These are phyloP conservation scores for Strobilomyces echinocephalus DNA, from an alignment of 768 basidiomycete species.

Conservation along the genomic window DNA sequence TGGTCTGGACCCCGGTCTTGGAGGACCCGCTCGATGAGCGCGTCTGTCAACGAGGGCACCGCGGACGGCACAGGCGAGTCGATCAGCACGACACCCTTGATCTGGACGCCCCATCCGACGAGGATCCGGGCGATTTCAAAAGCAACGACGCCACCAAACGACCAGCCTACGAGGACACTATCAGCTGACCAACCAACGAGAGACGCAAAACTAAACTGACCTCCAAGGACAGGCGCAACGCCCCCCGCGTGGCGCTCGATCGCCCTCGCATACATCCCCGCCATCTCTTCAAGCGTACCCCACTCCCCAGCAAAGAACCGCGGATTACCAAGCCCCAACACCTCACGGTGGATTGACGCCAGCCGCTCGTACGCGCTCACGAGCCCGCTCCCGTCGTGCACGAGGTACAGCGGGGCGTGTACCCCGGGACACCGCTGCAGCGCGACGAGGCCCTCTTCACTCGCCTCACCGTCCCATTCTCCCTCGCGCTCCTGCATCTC, in stretches of 20 bases:
- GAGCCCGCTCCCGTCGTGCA: conserved; percentile 73
- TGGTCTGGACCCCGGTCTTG: conserved; percentile 6
- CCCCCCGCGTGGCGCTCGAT: conserved; percentile 34
- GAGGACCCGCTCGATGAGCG: conserved; percentile 47
- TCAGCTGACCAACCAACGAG: neutral
- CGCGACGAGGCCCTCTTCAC: conserved; percentile 18
- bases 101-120: conserved; percentile 32
- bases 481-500: neutral
- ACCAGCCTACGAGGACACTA: neutral
- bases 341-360: conserved; percentile 40
- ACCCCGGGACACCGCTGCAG: conserved; percentile 33
- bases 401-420: conserved; percentile 49
- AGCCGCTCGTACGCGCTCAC: conserved; percentile 48
- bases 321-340: conserved; percentile 63
- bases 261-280: conserved; percentile 41
- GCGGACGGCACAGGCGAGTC: conserved; percentile 59
- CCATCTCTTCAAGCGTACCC: conserved; percentile 50
- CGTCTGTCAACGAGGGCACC: conserved; percentile 48
- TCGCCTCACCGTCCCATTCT: conserved; percentile 9
- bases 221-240: conserved; percentile 49
- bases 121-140: conserved; percentile 60
- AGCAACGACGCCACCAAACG: conserved; percentile 39
- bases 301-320: conserved; percentile 44
- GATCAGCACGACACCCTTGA: conserved; percentile 59
- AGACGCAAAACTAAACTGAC: conserved; percentile 30